These are phyloP conservation scores for Trichoderma sp. DNA, from an alignment of 2,329 filamentous ascomycete genomes.

Conservation along the genomic window DNA sequence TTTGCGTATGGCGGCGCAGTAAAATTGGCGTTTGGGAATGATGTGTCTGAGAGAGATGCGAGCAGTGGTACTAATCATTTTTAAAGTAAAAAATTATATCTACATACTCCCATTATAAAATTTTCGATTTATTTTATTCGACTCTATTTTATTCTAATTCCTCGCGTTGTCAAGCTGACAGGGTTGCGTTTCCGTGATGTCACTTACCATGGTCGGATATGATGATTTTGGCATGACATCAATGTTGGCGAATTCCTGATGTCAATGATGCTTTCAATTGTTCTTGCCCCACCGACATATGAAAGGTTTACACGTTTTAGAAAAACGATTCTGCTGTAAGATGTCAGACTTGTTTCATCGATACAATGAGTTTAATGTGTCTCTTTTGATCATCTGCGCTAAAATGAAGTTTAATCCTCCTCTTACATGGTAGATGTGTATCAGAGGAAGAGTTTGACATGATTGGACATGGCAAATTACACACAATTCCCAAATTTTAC, in stretches of 20 bases:
- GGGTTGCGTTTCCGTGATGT: conserved; percentile 14
- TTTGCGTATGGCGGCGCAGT: background rate
- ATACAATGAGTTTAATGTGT: no score
- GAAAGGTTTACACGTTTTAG: background rate
- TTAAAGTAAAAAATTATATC: no score
- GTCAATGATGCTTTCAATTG: background rate
- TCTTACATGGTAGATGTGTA: background rate
- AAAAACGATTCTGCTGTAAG: background rate
- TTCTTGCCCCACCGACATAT: background rate
- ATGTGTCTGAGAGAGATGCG: background rate
- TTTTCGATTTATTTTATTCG: no score
- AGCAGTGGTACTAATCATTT: background rate
- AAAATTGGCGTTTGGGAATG: background rate
- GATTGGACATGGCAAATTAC: background rate
- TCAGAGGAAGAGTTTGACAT: background rate
- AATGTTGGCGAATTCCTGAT: background rate
- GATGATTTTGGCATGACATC: background rate
- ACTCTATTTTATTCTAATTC: no score
- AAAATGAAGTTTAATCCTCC: background rate
- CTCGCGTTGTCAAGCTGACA: background rate
- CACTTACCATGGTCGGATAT: background rate
- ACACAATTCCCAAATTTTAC: no score
- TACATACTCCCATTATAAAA: no score
- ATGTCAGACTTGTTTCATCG: background rate
- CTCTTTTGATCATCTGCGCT: background rate